Evolutionary conservation across 148 eudicot species (phyloP).

Genomic region (Cornus suecica): DNA sequence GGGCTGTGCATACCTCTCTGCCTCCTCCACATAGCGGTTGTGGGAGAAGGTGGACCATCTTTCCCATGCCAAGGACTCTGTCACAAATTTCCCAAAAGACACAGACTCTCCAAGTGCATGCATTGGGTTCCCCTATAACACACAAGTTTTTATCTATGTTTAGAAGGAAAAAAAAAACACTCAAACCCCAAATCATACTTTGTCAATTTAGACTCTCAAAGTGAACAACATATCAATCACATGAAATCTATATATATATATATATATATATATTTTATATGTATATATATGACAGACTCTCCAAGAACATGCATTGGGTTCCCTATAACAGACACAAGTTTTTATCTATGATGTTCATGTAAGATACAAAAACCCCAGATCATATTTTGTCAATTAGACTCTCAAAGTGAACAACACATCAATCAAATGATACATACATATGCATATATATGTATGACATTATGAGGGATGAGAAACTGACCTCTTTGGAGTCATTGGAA

Average conservation of each 20-base stretch:
- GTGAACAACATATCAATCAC: too few species aligned
- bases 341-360: neutral
- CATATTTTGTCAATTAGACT: neutral
- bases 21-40: conserved; percentile 79
- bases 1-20: conserved; percentile 67
- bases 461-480: neutral
- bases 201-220: too few species aligned
- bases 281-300: conserved; percentile 67
- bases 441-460: neutral
- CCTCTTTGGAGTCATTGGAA: conserved; percentile 37
- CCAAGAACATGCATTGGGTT: conserved; percentile 51
- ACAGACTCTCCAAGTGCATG: conserved; percentile 63
- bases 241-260: too few species aligned
- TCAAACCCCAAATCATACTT: neutral
- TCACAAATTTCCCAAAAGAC: conserved; percentile 75
- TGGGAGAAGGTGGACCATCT: conserved; percentile 81
- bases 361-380: neutral
- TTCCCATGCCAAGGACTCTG: conserved; percentile 85
- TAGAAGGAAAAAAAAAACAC: too few species aligned
- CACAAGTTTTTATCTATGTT: neutral
- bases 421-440: too few species aligned
- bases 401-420: neutral
- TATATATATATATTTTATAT: too few species aligned
- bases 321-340: conserved; percentile 29
- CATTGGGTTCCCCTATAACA: conserved; percentile 47